phyloP scores from a whole-genome alignment of 1,284 basidiomycete genomes.

The Boletus nobilissimus region DNA sequence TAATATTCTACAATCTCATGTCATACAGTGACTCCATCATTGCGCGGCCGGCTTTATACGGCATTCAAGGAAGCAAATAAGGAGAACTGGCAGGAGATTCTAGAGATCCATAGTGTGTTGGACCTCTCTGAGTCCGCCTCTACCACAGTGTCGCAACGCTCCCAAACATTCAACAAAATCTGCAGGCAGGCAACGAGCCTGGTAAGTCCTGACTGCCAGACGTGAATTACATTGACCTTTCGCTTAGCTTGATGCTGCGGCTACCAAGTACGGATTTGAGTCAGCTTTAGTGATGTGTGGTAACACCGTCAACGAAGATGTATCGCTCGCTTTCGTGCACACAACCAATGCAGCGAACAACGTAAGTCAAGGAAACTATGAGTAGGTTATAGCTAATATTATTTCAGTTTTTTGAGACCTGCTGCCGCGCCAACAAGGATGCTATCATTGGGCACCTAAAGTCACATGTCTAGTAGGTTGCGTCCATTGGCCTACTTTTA shows the following conservation, averaged over 20 bases:
- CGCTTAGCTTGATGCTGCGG: not conserved
- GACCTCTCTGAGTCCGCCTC: not conserved
- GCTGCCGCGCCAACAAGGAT: not conserved
- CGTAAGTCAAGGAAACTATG: too few species aligned
- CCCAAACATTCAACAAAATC: not conserved
- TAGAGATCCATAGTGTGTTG: not conserved
- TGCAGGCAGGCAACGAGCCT: not conserved
- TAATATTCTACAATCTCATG: not conserved
- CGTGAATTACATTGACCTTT: too few species aligned
- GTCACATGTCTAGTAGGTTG: not conserved
- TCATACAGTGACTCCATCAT: not conserved
- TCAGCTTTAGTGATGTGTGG: not conserved
- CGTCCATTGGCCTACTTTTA: not conserved
- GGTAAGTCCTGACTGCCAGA: too few species aligned
- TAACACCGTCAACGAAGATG: not conserved
- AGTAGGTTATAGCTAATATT: too few species aligned
- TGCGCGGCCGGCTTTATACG: not conserved
- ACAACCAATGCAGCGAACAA: not conserved
- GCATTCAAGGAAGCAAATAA: not conserved
- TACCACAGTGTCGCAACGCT: not conserved
- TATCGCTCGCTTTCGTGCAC: not conserved
- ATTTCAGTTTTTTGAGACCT: not conserved
- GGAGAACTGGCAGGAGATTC: not conserved
- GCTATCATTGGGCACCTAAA: not conserved
- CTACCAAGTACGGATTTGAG: not conserved